phyloP scores from a whole-genome alignment of 352 stramenopile species.

The Elongisporangium anandrum region DNA sequence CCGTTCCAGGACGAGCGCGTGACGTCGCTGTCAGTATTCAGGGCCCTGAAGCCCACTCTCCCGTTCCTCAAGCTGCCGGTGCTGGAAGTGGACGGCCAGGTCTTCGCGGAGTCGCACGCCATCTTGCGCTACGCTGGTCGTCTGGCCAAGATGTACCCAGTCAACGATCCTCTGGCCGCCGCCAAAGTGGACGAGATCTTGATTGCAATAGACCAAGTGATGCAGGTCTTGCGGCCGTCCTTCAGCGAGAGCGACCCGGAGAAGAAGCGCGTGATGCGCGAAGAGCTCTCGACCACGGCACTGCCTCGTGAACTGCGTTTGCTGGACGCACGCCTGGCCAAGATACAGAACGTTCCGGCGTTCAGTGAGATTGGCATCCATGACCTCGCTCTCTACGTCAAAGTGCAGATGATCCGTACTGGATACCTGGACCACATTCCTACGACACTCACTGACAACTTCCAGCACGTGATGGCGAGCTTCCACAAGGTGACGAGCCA shows the following conservation, averaged over 20 bases:
- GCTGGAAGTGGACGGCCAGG: slow-evolving; percentile 34
- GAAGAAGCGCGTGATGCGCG: slow-evolving; percentile 29
- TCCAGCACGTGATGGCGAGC: too few species aligned
- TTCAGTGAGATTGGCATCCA: slow-evolving; percentile 14
- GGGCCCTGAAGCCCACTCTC: too few species aligned
- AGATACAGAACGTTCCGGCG: slow-evolving; percentile 9
- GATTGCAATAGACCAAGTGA: slow-evolving; percentile 18
- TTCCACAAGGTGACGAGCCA: too few species aligned
- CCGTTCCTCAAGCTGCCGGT: too few species aligned
- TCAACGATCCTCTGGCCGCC: slow-evolving; percentile 3
- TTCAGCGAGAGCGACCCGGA: slow-evolving; percentile 19
- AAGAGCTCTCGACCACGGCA: slow-evolving; percentile 17
- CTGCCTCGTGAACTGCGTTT: slow-evolving; percentile 21
- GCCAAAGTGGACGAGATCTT: slow-evolving; percentile 30
- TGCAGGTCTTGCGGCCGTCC: slow-evolving; percentile 14
- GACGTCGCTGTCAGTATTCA: slow-evolving; percentile 16
- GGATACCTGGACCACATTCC: slow-evolving; percentile 36
- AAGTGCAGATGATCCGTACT: slow-evolving; percentile 14
- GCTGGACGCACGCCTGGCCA: slow-evolving; percentile 22
- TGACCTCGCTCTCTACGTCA: slow-evolving; percentile 26
- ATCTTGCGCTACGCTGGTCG: too few species aligned
- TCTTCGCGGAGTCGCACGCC: slow-evolving; percentile 35
- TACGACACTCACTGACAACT: neutral
- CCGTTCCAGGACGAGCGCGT: slow-evolving; percentile 54
- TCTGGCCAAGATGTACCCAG: too few species aligned